Evolutionary conservation across 352 stramenopile genomes (phyloP), one percentile per base, ranked within the genome.

Genomic region (Pythium dissotocum): DNA sequence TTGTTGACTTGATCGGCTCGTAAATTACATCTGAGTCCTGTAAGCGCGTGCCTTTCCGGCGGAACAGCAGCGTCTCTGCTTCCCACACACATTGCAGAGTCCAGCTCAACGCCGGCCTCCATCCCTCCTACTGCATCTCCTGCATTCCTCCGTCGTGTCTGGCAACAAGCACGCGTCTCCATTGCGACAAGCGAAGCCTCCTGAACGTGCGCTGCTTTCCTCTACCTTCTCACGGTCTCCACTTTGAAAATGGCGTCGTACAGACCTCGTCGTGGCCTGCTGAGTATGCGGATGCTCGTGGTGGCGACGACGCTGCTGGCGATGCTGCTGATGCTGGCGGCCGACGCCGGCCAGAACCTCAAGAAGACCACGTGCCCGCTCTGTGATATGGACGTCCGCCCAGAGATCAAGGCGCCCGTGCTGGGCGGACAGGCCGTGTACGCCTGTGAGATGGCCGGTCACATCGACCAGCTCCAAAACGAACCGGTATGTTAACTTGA

Each of bases 401-500:
- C 89, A 42, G 63, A 58, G 26, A 78, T 91, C 65, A 61, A 91
- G 58, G 82, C 82, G 65, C 73, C 78, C 48, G 86, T 94, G 38
- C 63, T 89, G 26, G 85, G 85, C 51, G 83, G 82, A 21, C 87
- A 95, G 75, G 74, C 69, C 33, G 68, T 95, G 58, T 92, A 90
- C 73, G 80, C 85, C 44, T 94, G 87, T 63, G 85, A 85, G 57
- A 95, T 95, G 87, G 81, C 86, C 0, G 74, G 21, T 56, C 83
- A 70, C 49, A 70, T 95, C 49, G 83, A 95, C 69, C 76, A 79
- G 58, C 79, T 95, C 65, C 78, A 87, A 71, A 88, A 91, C 71
- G 72, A 92, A 59, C 85, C 87, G 51, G 86, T 94, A 59, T 56
- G 77, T 51, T 44, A 2, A 16, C 16, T 49, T 5, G 28, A 30